Evolutionary conservation across 768 basidiomycete species (phyloP).

Genomic region (Mycena galericulata): DNA sequence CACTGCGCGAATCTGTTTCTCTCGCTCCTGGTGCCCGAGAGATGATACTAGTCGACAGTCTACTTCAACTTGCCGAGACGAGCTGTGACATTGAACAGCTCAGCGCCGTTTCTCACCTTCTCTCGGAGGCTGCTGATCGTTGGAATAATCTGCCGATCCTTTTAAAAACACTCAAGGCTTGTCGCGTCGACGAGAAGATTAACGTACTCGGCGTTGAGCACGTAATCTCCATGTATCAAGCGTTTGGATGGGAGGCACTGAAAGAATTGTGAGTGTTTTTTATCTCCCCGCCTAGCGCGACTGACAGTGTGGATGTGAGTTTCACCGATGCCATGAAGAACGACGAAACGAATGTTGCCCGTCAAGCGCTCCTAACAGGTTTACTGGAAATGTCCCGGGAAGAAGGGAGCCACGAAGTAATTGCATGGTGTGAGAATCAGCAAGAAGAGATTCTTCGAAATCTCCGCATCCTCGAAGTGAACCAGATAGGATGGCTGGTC

Average conservation of each 20-base stretch:
- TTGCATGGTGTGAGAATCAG: not conserved
- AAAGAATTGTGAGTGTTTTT: not conserved
- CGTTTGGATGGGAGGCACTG: not conserved
- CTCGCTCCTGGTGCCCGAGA: not conserved
- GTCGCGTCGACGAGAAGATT: not conserved
- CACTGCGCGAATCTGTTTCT: not conserved
- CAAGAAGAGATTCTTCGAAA: not conserved
- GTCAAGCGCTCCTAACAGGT: not conserved
- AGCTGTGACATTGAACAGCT: not conserved
- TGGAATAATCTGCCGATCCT: slow-evolving; percentile 5
- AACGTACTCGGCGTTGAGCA: not conserved
- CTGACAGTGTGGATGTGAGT: not conserved
- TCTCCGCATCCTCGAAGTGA: not conserved
- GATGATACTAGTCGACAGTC: not conserved
- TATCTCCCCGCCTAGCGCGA: not conserved
- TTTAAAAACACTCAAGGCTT: not conserved
- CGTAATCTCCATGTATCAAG: not conserved
- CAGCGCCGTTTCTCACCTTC: not conserved
- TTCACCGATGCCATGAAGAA: not conserved
- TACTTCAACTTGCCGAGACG: not conserved
- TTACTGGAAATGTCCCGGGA: not conserved
- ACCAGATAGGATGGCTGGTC: not conserved
- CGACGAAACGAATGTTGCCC: slow-evolving; percentile 3
- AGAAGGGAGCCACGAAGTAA: not conserved
- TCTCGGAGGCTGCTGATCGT: not conserved